Evolutionary conservation across 2,329 filamentous ascomycete genomes (phyloP).

Genomic region (Ophiostoma populinum): DNA sequence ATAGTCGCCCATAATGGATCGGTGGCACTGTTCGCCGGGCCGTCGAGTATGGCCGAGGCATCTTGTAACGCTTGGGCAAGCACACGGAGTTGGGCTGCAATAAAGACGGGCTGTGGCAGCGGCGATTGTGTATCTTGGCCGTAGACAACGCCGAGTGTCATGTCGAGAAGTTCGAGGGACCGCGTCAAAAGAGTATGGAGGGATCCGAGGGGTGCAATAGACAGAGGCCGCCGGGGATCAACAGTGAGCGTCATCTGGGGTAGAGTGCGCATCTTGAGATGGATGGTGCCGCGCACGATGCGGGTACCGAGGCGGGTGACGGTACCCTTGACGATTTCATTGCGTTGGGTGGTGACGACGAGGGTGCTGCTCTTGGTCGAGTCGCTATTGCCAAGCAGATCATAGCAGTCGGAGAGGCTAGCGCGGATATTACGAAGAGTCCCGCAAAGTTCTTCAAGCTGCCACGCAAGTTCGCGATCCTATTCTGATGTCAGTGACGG

Average conservation of each 20-base stretch:
- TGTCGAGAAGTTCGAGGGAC: constrained; percentile 65
- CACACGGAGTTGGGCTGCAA: constrained; percentile 37
- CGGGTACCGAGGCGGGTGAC: constrained; percentile 81
- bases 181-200: constrained; percentile 66
- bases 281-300: constrained; percentile 73
- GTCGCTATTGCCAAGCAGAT: constrained; percentile 54
- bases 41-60: constrained; percentile 35
- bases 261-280: constrained; percentile 58
- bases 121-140: background rate
- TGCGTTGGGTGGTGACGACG: constrained; percentile 70
- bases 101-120: constrained; percentile 20
- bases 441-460: constrained; percentile 30
- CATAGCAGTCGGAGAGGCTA: constrained; percentile 77
- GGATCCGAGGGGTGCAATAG: constrained; percentile 51
- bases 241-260: constrained; percentile 32
- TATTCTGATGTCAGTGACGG: constrained; percentile 17
- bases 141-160: constrained; percentile 47
- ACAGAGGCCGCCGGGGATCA: constrained; percentile 30
- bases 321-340: constrained; percentile 81
- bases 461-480: constrained; percentile 37
- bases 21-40: constrained; percentile 25
- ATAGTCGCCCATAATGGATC: constrained; percentile 27
- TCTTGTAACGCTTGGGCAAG: constrained; percentile 36
- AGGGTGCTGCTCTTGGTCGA: constrained; percentile 79
- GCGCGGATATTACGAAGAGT: constrained; percentile 33